Base-by-base conservation (phyloP, 2,329 filamentous ascomycete species). In the Botrytis cinerea region DNA sequence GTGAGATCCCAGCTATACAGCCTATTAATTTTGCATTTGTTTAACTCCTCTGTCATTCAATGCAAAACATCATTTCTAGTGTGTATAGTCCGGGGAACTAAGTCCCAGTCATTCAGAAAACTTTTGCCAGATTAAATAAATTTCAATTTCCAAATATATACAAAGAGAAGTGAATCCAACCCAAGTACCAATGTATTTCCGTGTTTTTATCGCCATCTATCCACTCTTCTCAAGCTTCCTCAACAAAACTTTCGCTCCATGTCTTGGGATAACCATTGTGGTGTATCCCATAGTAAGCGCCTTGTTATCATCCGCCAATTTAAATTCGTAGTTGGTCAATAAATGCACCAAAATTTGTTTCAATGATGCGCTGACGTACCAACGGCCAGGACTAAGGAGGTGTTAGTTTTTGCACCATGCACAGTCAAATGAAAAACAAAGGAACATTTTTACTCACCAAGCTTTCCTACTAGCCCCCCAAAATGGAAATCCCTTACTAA, bases 201-300 rank as follows among this genome's bases (percentile, higher is more conserved):
- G 7, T 40, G 6, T 40, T 28, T 18, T 8, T 14, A 28, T 20
- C 25, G 8, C 38, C 25, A 4, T 2, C 22, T 62, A 62, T 28
- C 25, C 60, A 20, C 25, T 43, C 12, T 40, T 62, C 38, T 28
- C 60, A n/a, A 62, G 25, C 38, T 62, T 40, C 38, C 60, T 62
- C 28, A 68, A 51, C 25, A 51, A 35, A n/a, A 68, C 12, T 18
- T 25, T 54, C 18, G 28, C 54, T 54, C 45, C 64, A 68, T 51
- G 64, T 25, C 64, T 25, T 38, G 64, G 45, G 18, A 68, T 68
- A 10, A 68, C 43, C 43, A 68, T 68, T 12, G 64, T 68, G 4
- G 43, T 68, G 16, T 68, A 68, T 18, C 45, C 45, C 46, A 68
- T 68, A 3, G 64, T 51, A 16, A 51, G 48, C 5, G 32, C 8